Conservation (phyloP, 495 filamentous ascomycete species). For the Penicillium dipodomyicola region DNA sequence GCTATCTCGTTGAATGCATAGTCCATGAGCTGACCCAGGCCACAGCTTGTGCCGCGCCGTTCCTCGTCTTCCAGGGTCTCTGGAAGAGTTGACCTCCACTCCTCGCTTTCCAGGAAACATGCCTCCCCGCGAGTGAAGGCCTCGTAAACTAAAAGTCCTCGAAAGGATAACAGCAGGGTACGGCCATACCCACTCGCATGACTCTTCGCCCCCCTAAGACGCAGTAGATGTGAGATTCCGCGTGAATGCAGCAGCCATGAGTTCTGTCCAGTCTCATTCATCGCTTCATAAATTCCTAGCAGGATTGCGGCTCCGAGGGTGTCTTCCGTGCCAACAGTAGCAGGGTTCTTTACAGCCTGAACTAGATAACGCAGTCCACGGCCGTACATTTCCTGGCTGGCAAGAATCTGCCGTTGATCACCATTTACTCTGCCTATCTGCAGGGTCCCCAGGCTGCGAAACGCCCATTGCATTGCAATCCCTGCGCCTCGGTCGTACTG, state of each 20-base stretch:
- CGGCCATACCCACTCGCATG: conserved; percentile 30
- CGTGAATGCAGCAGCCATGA: conserved; percentile 39
- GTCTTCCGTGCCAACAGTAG: conserved; percentile 19
- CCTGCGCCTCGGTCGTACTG: conserved; percentile 10
- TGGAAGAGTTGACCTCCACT: conserved; percentile 31
- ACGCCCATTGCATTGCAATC: conserved; percentile 12
- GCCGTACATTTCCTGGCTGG: conserved; percentile 29
- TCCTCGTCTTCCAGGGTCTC: conserved; percentile 19
- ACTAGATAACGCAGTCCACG: conserved; percentile 16
- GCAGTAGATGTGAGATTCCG: conserved; percentile 31
- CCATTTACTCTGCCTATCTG: conserved; percentile 22
- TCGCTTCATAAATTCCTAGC: conserved; percentile 35
- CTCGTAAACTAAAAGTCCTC: conserved; percentile 33
- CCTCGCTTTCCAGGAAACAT: conserved; percentile 30
- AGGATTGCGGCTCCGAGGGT: conserved; percentile 29
- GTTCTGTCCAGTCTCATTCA: conserved; percentile 23
- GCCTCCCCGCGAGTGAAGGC: conserved; percentile 24
- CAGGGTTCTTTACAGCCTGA: conserved; percentile 15
- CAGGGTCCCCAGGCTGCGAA: conserved; percentile 19
- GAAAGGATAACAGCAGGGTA: conserved; percentile 30
- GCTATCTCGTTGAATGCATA: conserved; percentile 28
- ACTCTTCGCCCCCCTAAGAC: conserved; percentile 27
- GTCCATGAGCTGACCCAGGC: conserved; percentile 23
- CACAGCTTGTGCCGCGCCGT: conserved; percentile 13
- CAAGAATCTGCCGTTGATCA: conserved; percentile 15